Percentiles rank a stretch among this genome's conserved stretches.
Conservation (phyloP, 805 yeast genomes). For the Starmera dryadoides region DNA sequence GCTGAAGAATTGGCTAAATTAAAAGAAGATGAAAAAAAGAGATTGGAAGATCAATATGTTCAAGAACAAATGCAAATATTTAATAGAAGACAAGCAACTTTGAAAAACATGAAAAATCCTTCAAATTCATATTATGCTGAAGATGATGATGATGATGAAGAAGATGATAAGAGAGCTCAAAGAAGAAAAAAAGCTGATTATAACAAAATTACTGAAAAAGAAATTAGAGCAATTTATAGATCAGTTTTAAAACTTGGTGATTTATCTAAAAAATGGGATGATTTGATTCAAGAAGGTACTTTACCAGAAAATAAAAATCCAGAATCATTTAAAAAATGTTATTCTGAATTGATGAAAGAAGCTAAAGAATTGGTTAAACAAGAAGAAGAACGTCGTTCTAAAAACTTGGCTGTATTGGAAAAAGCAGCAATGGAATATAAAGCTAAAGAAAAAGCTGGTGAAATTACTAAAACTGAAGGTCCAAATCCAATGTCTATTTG, state of each 20-base stretch:
- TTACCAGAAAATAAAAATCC: slow-evolving; percentile 80
- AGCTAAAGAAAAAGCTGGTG: slow-evolving; percentile 31
- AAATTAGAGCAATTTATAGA: slow-evolving; percentile 77
- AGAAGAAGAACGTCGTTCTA: slow-evolving; percentile 58
- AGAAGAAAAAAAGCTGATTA: slow-evolving; percentile 34
- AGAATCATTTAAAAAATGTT: slow-evolving; percentile 66
- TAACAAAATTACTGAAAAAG: slow-evolving; percentile 70
- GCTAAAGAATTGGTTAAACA: slow-evolving; percentile 55
- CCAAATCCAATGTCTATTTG: slow-evolving; percentile 44
- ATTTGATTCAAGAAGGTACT: slow-evolving; percentile 82
- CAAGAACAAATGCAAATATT: slow-evolving; percentile 87
- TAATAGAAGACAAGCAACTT: slow-evolving; percentile 72
- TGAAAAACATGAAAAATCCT: slow-evolving; percentile 48
- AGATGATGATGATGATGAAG: slow-evolving; percentile 34
- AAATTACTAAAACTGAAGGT: slow-evolving; percentile 19
- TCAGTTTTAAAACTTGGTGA: slow-evolving; percentile 81
- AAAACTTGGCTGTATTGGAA: slow-evolving; percentile 51
- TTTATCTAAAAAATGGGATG: slow-evolving; percentile 69
- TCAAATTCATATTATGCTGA: slow-evolving; percentile 32
- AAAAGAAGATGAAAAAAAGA: slow-evolving; percentile 85
- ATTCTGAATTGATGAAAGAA: slow-evolving; percentile 58
- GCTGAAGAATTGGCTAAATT: slow-evolving; percentile 83
- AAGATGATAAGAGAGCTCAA: slow-evolving; percentile 22
- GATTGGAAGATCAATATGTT: slow-evolving; percentile 78
- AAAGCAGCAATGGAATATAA: slow-evolving; percentile 50